Conservation (phyloP, 2,329 filamentous ascomycete species). For the Shiraia bambusicola region DNA sequence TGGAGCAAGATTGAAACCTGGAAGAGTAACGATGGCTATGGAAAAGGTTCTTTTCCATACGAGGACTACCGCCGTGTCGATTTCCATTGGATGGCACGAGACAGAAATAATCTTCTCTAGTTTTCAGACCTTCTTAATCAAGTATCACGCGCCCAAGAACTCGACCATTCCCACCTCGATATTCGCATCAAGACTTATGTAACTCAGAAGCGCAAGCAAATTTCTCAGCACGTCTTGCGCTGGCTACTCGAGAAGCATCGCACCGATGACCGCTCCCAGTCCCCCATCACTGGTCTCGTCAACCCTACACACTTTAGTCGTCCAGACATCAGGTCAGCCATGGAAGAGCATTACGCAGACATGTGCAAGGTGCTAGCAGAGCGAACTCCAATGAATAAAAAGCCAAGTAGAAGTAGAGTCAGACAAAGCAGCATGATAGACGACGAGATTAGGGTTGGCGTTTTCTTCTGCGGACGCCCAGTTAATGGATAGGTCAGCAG, state of each 20-base stretch:
- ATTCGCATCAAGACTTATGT: slow-evolving; percentile 60
- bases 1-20: slow-evolving; percentile 54
- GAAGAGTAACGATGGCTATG: slow-evolving; percentile 39
- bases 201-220: slow-evolving; percentile 56
- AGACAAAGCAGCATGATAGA: slow-evolving; percentile 6
- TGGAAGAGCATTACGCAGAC: slow-evolving; percentile 57
- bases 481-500: slow-evolving; percentile 58
- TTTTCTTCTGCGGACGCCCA: slow-evolving; percentile 60
- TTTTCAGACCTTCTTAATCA: slow-evolving; percentile 59
- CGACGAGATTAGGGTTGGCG: slow-evolving; percentile 52
- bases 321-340: slow-evolving; percentile 56
- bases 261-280: slow-evolving; percentile 54
- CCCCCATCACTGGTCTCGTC: slow-evolving; percentile 56
- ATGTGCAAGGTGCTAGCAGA: slow-evolving; percentile 44
- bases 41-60: slow-evolving; percentile 24
- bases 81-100: slow-evolving; percentile 63
- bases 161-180: slow-evolving; percentile 46
- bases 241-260: slow-evolving; percentile 60
- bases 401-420: slow-evolving; percentile 15
- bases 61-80: slow-evolving; percentile 54
- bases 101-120: slow-evolving; percentile 59
- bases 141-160: slow-evolving; percentile 42
- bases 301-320: slow-evolving; percentile 58
- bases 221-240: slow-evolving; percentile 58
- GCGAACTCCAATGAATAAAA: slow-evolving; percentile 17